Evolutionary conservation across 371 early-diverging fungal species (phyloP), one percentile per base, ranked within the genome.

Genomic region (Synchytrium microbalum): DNA sequence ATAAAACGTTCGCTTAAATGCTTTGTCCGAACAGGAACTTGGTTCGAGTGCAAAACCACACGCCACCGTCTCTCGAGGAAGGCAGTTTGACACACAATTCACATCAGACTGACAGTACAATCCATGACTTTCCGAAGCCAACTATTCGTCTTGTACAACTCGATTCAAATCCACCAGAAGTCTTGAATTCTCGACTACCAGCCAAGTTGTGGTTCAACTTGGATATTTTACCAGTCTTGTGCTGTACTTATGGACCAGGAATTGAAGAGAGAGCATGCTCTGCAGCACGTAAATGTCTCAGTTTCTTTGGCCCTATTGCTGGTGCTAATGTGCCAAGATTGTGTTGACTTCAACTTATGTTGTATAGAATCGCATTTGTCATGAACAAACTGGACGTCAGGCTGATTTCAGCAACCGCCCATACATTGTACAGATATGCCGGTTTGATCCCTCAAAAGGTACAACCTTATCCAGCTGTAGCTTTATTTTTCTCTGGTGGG

Each of bases 361-460:
- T 51, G 23, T 51, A 23, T 51, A 51, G 77, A 1, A 81, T 91
- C 19, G 90, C 90, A 65, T 90, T 90, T 69, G 80, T 88, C 63
- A 78, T 86, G 91, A 90, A 71, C 84, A 88, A 69, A 84, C 84
- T 62, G 79, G 84, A 29, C 78, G 80, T 5, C 77, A 79, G 29
- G 80, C 87, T 0, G 77, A 84, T 57, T 75, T 75, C 59, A 78
- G 79, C 68, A 67, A 74, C 31, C 78, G 88, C 19, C 89, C 88
- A 10, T 92, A 92, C 69, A 85, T 93, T 72, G 80, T 86, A 25
- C 92, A 93, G 75, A 84, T 92, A n/a, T 86, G 89, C 26, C 78
- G 93, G 28, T 92, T 93, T 60, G 93, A 93, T 74, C 93, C 93
- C 19, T 86, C 89, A 56, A 93, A 93, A 76, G 93, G 91, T 76